These are phyloP conservation scores for Candida qinlingensis DNA, from an alignment of 805 yeast species.

Conservation along the genomic window DNA sequence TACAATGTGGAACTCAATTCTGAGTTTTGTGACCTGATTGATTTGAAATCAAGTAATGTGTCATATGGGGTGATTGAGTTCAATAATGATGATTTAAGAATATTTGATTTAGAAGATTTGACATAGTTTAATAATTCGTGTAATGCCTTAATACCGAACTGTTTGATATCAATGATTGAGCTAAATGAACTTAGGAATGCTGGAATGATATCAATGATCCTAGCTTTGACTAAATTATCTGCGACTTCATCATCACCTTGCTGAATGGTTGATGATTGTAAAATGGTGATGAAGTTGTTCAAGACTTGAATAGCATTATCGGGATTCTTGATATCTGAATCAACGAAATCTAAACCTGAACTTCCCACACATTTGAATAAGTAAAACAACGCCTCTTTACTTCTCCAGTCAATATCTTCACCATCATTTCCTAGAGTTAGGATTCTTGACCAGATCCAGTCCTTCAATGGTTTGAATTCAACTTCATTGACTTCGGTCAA, in stretches of 20 bases:
- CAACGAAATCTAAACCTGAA: conserved; percentile 30
- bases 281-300: neutral
- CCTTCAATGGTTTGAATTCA: conserved; percentile 29
- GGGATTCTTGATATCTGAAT: conserved; percentile 29
- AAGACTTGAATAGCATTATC: conserved; percentile 13
- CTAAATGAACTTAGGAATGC: conserved; percentile 50
- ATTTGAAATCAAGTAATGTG: conserved; percentile 27
- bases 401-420: conserved; percentile 31
- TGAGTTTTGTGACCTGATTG: conserved; percentile 14
- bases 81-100: conserved; percentile 30
- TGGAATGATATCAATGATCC: conserved; percentile 51
- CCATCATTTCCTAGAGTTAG: neutral
- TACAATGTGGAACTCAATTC: conserved; percentile 21
- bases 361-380: conserved; percentile 43
- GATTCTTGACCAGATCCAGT: conserved; percentile 1
- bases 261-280: neutral
- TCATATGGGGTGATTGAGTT: conserved; percentile 50
- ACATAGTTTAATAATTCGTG: conserved; percentile 20
- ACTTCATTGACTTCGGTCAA: conserved; percentile 41
- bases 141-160: conserved; percentile 28
- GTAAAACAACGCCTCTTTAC: conserved; percentile 43
- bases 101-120: conserved; percentile 26
- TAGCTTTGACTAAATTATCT: conserved; percentile 38
- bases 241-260: conserved; percentile 1
- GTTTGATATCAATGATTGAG: conserved; percentile 26